phyloP scores from a whole-genome alignment of 2,329 filamentous ascomycete genomes.

The Colletotrichum liriopes region DNA sequence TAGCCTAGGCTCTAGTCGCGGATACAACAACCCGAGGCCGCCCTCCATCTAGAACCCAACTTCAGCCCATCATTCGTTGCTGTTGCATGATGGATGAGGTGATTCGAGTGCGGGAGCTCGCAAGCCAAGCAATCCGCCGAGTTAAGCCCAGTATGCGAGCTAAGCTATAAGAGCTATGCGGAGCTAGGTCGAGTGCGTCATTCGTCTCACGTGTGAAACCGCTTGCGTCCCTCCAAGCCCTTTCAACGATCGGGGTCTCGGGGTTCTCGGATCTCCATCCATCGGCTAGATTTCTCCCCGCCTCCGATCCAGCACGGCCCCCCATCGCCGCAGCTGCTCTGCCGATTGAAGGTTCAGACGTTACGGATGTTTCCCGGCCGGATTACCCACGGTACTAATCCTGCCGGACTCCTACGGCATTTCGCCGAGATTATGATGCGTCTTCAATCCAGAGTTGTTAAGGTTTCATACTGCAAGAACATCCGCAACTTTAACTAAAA shows the following conservation, averaged over 20 bases:
- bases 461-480: neutral
- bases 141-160: conserved; percentile 14
- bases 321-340: conserved; percentile 18
- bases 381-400: neutral
- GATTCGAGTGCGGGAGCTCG: conserved; percentile 28
- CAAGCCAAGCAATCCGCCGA: neutral
- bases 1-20: neutral
- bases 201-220: conserved; percentile 37
- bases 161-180: neutral
- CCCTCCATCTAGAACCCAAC: neutral
- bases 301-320: conserved; percentile 33
- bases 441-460: neutral
- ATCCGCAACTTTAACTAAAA: neutral
- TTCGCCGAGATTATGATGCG: neutral
- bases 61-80: neutral
- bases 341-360: neutral
- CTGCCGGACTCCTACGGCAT: neutral
- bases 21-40: neutral
- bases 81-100: conserved; percentile 35
- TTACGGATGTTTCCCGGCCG: conserved; percentile 11
- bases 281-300: conserved; percentile 28
- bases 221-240: conserved; percentile 10
- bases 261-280: conserved; percentile 27
- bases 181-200: conserved; percentile 30
- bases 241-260: conserved; percentile 25